Conservation (phyloP, 257 asterid species). For the Catharanthus roseus region DNA sequence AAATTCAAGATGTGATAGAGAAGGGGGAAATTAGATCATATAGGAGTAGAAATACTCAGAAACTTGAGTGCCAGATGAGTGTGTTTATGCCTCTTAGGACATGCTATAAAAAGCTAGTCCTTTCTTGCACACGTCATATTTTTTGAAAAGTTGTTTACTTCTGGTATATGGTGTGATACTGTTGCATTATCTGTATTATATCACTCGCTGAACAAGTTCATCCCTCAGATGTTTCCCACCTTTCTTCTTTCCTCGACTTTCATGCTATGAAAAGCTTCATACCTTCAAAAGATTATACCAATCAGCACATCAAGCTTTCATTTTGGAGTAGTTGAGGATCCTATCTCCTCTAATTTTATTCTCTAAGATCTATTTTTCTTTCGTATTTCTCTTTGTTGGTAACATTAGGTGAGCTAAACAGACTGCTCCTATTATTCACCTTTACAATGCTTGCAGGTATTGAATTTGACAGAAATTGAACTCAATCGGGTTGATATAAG, state of each 20-base stretch:
- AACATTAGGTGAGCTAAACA: background rate
- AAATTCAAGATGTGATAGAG: background rate
- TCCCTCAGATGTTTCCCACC: background rate
- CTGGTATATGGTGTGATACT: background rate
- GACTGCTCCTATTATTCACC: background rate
- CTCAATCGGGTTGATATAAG: constrained; percentile 78
- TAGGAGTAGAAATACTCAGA: background rate
- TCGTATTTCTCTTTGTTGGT: background rate
- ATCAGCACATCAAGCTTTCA: background rate
- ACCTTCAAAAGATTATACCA: background rate
- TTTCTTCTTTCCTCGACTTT: background rate
- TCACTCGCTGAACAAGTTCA: background rate
- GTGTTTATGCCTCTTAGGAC: background rate
- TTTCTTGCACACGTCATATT: background rate
- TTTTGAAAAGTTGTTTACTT: background rate
- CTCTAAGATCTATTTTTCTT: background rate
- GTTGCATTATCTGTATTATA: too few species aligned
- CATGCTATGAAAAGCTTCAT: background rate
- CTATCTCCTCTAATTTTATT: background rate
- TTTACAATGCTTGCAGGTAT: constrained; percentile 45
- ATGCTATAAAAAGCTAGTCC: background rate
- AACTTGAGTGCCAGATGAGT: background rate
- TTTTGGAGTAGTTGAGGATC: background rate
- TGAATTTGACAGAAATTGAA: constrained; percentile 83
- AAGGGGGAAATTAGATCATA: too few species aligned